Conservation (phyloP, 768 basidiomycete genomes). For the Arthromyces matolae region DNA sequence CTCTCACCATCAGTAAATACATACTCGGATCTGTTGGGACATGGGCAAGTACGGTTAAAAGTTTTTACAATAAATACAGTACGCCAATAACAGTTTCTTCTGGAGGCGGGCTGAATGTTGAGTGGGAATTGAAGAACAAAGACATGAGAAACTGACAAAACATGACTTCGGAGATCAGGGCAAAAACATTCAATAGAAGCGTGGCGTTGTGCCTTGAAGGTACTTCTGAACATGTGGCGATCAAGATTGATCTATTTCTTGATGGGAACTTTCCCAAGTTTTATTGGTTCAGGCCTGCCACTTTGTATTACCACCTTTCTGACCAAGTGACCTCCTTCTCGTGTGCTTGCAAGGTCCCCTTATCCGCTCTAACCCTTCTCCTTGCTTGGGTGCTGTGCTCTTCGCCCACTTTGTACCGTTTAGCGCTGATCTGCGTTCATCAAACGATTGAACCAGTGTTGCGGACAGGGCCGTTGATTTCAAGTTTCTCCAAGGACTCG, state of each 20-base stretch:
- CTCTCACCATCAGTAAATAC: background rate
- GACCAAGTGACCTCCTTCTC: background rate
- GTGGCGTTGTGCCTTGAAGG: conserved; percentile 9
- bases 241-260: conserved; percentile 13
- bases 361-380: background rate
- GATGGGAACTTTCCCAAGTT: conserved; percentile 8
- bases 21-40: conserved; percentile 1
- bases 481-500: conserved; percentile 4
- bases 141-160: background rate
- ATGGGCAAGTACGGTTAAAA: background rate
- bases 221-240: conserved; percentile 5
- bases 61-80: too few species aligned
- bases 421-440: conserved; percentile 11
- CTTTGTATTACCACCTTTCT: conserved; percentile 5
- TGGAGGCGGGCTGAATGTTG: background rate
- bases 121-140: background rate
- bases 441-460: conserved; percentile 7
- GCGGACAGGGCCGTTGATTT: conserved; percentile 7
- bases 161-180: too few species aligned
- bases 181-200: background rate
- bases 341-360: background rate
- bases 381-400: background rate
- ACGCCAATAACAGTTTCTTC: too few species aligned
- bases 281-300: background rate
- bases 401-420: background rate